These are phyloP conservation scores for Aspergillus sp. DNA, from an alignment of 2,329 filamentous ascomycete genomes.

Conservation along the genomic window DNA sequence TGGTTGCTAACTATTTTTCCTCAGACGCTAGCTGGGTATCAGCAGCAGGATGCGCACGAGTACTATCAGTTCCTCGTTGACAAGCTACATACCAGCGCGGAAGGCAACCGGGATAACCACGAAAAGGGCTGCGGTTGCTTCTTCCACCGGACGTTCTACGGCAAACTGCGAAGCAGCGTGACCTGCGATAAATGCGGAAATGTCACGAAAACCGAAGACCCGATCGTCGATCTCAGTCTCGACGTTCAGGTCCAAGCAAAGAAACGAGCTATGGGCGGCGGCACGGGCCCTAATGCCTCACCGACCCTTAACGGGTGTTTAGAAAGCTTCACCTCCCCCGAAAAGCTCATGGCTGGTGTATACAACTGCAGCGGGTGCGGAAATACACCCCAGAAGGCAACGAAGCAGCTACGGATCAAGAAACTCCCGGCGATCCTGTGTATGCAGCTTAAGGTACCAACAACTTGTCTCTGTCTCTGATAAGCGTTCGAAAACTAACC, in stretches of 20 bases:
- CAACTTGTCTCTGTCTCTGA: too few species aligned
- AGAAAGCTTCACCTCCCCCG: conserved; percentile 81
- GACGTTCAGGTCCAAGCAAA: conserved; percentile 75
- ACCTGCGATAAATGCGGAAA: conserved; percentile 87
- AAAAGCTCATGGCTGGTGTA: conserved; percentile 72
- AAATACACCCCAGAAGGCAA: conserved; percentile 70
- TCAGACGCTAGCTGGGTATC: conserved; percentile 77
- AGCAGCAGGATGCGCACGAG: conserved; percentile 95
- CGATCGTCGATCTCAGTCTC: conserved; percentile 85
- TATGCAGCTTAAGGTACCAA: conserved; percentile 80
- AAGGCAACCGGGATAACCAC: conserved; percentile 64
- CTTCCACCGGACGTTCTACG: conserved; percentile 91
- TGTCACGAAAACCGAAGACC: conserved; percentile 78
- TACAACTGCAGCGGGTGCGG: conserved; percentile 84
- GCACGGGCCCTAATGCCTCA: conserved; percentile 38
- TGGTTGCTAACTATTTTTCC: not conserved
- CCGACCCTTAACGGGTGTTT: conserved; percentile 72
- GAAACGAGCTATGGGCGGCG: conserved; percentile 44
- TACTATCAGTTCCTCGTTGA: conserved; percentile 96
- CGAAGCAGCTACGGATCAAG: conserved; percentile 81
- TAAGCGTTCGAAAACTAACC: not conserved
- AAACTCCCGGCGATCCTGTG: conserved; percentile 83
- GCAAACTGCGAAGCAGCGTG: conserved; percentile 84
- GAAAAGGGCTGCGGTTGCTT: conserved; percentile 72
- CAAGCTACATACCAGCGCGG: conserved; percentile 77